Base-by-base conservation (phyloP, 2,329 filamentous ascomycete species). In the Aureobasidium sp. region DNA sequence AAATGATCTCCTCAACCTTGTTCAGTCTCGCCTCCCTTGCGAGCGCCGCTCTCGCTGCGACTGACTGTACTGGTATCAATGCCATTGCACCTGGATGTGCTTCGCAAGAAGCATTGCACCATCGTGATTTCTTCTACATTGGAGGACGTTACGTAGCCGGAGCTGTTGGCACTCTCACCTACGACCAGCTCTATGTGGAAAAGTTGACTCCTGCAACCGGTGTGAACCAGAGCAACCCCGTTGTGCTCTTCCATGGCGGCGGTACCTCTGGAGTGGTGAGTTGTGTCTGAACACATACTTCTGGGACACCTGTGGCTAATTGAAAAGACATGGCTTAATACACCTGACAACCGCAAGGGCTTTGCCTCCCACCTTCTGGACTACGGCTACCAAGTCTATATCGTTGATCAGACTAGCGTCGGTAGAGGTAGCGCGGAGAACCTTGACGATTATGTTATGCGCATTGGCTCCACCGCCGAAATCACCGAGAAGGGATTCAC, bases 241-340 rank as follows among this genome's bases (percentile, higher is more conserved):
- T 79, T 29, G 66, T 79, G 27, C 69, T 79, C 53, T 74, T 79
- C 57, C 74, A 78, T 46, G 77, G 77, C 19, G 69, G 71, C 50
- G 74, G 69, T 9, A 70, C 74, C 62, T 74, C 74, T 4, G 75
- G 74, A 17, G 73, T 67, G 53, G 75, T 73, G 66, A 69, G 69
- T 68, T 21, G 5, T 29, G 21, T 42, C n/a, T 49, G 11, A 29
- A 29, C 15, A 23, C 11, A 6, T 25, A 19, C 21, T 5, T 21
- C 11, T 11, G 33, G 37, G 17, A 42, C 33, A 37, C 15, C 13
- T 9, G n/a, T 19, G 31, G 42, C 42, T 46, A 23, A 55, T 17
- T 25, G 4, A 9, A 29, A 9, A n/a, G 63, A 64, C 47, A 60
- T 59, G 55, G 55, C 33, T 74, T 29, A 78, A 76, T 55, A 79